Conservation (phyloP, 129 eudicot genomes). For the Helianthus tuberosus region DNA sequence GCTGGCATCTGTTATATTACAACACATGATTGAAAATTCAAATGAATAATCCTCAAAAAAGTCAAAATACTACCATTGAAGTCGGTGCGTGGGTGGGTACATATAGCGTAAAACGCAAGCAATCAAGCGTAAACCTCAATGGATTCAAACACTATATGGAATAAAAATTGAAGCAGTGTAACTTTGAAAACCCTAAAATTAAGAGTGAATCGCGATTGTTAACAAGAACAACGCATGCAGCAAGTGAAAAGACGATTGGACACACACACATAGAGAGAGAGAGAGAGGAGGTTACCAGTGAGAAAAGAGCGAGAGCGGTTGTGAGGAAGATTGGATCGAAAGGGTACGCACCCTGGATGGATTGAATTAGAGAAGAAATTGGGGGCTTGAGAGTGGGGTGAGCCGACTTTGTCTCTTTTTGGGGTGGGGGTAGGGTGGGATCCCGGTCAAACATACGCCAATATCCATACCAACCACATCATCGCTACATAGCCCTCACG, state of each 20-base stretch:
- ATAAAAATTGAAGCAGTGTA: neutral
- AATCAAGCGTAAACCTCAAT: neutral
- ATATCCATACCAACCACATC: conserved; percentile 12
- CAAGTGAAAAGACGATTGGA: conserved; percentile 21
- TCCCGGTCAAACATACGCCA: conserved; percentile 24
- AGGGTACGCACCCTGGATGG: conserved; percentile 5
- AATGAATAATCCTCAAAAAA: conserved; percentile 14
- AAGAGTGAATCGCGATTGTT: neutral
- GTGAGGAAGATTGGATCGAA: conserved; percentile 23
- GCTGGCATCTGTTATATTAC: neutral
- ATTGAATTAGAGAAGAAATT: conserved; percentile 8
- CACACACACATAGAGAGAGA: neutral
- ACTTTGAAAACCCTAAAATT: conserved; percentile 15
- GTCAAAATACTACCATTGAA: conserved; percentile 15
- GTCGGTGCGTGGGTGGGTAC: neutral
- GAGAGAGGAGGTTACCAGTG: conserved; percentile 20
- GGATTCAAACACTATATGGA: neutral
- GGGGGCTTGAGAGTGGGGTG: conserved; percentile 6
- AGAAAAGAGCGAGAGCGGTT: conserved; percentile 18
- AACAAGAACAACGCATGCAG: conserved; percentile 21
- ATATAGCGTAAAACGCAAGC: neutral
- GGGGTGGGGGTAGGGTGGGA: conserved; percentile 16
- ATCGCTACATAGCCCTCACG: neutral
- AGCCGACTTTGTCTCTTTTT: conserved; percentile 31
- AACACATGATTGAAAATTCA: neutral